phyloP scores from a whole-genome alignment of 1,284 basidiomycete genomes.

The Tremellales sp. region DNA sequence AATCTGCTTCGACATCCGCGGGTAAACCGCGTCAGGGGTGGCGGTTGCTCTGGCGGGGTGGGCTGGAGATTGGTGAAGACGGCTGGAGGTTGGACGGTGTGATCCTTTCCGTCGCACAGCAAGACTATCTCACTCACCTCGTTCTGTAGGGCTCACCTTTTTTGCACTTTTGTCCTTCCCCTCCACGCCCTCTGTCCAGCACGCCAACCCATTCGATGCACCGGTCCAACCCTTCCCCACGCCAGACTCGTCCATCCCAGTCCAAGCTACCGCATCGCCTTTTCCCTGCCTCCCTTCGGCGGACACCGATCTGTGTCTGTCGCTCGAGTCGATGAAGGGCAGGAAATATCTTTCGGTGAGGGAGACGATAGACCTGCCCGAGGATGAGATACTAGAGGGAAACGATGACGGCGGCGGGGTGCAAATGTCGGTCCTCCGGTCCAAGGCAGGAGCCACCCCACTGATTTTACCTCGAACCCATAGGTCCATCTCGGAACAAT shows the following conservation, averaged over 20 bases:
- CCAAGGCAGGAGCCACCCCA: conserved; percentile 22
- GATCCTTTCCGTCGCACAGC: no score
- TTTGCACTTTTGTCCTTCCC: conserved; percentile 36
- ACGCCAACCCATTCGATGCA: conserved; percentile 10
- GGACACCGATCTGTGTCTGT: conserved; percentile 46
- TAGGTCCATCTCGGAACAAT: conserved; percentile 31
- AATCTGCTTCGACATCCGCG: conserved; percentile 3
- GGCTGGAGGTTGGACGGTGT: conserved; percentile 46
- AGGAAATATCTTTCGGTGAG: conserved; percentile 41
- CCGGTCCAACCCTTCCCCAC: conserved; percentile 19
- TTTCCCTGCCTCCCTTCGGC: conserved; percentile 22
- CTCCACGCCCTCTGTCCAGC: conserved; percentile 10
- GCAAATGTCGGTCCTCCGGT: conserved; percentile 25
- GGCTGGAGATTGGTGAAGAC: conserved; percentile 43
- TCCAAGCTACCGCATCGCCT: conserved; percentile 16
- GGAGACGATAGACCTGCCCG: conserved; percentile 30
- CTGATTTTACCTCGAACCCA: conserved; percentile 26
- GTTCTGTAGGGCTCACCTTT: conserved; percentile 17
- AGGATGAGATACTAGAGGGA: conserved; percentile 34
- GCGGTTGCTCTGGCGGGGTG: conserved; percentile 48
- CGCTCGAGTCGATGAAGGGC: conserved; percentile 47
- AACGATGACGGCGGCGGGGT: conserved; percentile 26
- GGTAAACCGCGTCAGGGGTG: conserved; percentile 22
- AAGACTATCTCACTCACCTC: background rate
- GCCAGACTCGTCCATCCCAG: background rate